Evolutionary conservation across 306 rosid genomes (phyloP), one percentile per base, ranked within the genome.

Genomic region (Sechiopsis laciniata): DNA sequence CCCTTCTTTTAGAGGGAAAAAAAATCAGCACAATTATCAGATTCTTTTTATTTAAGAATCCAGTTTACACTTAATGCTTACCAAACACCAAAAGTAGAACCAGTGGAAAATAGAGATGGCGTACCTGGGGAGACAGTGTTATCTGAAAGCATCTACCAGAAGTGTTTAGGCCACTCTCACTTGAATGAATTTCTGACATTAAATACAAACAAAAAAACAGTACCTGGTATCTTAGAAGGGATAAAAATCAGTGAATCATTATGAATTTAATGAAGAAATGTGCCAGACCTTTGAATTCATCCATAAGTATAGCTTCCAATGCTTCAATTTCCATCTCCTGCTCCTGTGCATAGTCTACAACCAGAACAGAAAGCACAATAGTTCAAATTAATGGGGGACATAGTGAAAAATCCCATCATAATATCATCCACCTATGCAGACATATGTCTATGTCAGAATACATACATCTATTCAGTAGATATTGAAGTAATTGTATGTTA

Each of bases 271-370:
- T 29, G 12, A 32, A 3, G 69, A 67, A 15, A 78, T 73, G 16
- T 26, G 20, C 21, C 35, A 73, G 64, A 94, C 99, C 99, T 84
- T 89, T 95, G 84, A 95, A 91, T 5, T 95, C 99, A 61, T 95
- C 99, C 91, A 87, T 87, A 5, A 95, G 99, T 79, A 95, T 95
- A 57, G 99, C 99, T 81, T 91, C 99, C 81, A 95, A 77, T 59
- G 99, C 99, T 84, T 95, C 99, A 56, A 95, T 85, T 78, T 95
- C 97, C 99, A 95, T 95, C 37, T 91, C 97, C 79, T 95, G 99
- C 79, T 95, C 99, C 65, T 83, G 96, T 63, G 51, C 77, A 70
- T 89, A 77, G 70, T 91, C 99, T 95, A 86, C 8, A 75, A 4
- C 74, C 46, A 52, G 13, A 42, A 55, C 48, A 55, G 19, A 40